A percentile compares a stretch with the other conserved stretches of the same genome.
These are phyloP conservation scores for Carex arenaria DNA, from an alignment of 202 grass and related monocot genomes.

Conservation along the genomic window DNA sequence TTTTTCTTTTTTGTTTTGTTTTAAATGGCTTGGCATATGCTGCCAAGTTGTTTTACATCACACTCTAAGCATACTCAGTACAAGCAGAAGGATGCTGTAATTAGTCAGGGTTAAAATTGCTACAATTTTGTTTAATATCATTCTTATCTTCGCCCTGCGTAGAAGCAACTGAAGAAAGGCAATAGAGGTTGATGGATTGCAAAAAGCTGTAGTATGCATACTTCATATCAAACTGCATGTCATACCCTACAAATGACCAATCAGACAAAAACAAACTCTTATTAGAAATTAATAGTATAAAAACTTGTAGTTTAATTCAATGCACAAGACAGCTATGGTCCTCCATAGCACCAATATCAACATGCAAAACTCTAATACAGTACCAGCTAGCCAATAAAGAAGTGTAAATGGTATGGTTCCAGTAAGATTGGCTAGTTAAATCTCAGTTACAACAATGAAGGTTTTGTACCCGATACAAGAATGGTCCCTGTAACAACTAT, in stretches of 20 bases:
- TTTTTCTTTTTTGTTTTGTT: no score
- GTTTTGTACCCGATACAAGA: not conserved
- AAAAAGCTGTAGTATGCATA: constrained; percentile 94
- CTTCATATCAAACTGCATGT: constrained; percentile 97
- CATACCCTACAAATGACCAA: constrained; percentile 51
- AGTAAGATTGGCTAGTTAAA: not conserved
- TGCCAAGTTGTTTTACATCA: no score
- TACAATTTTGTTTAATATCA: not conserved
- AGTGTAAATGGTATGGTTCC: not conserved
- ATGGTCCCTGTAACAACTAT: not conserved
- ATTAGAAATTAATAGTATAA: not conserved
- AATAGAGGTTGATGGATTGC: constrained; percentile 27
- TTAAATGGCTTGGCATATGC: no score
- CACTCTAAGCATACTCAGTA: not conserved
- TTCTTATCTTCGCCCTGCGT: not conserved
- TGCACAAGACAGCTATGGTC: not conserved
- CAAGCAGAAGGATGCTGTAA: not conserved
- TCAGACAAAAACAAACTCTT: not conserved
- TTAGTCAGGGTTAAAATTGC: not conserved
- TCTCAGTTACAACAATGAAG: constrained; percentile 1
- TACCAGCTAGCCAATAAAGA: not conserved
- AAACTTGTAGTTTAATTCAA: not conserved
- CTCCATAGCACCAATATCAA: not conserved
- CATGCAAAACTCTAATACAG: not conserved
- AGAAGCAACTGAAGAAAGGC: not conserved